phyloP scores from a whole-genome alignment of 2,329 filamentous ascomycete genomes.

The Colletotrichum shisoi region DNA sequence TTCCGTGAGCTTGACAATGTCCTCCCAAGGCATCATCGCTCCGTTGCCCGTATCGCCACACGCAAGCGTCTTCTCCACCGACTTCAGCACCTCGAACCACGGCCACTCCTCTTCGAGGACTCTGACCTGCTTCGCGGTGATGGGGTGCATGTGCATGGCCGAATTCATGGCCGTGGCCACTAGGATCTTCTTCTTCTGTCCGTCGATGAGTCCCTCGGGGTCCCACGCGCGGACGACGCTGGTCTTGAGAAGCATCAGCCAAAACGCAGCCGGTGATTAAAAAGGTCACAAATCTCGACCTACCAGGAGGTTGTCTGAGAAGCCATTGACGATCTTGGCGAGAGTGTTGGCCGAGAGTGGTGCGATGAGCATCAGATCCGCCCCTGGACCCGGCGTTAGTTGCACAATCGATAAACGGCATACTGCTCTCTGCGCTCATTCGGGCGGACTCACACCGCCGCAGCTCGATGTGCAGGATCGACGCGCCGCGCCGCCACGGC shows the following conservation, averaged over 20 bases:
- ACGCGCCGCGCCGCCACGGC: conserved; percentile 79
- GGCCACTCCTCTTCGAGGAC: conserved; percentile 78
- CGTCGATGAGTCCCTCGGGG: conserved; percentile 68
- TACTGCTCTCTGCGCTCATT: too few species aligned
- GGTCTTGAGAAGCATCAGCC: conserved; percentile 42
- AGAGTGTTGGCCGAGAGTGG: conserved; percentile 85
- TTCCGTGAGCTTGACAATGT: conserved; percentile 74
- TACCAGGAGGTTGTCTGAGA: conserved; percentile 76
- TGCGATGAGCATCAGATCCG: conserved; percentile 79
- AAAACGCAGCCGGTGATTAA: neutral
- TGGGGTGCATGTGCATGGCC: conserved; percentile 86
- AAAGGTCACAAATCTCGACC: conserved; percentile 43
- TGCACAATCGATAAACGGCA: conserved; percentile 9
- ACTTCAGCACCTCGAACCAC: conserved; percentile 76
- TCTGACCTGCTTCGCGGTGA: conserved; percentile 76
- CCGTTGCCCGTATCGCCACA: conserved; percentile 86
- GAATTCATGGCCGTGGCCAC: conserved; percentile 89
- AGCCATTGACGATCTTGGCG: conserved; percentile 81
- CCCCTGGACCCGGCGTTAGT: conserved; percentile 59
- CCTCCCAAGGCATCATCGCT: conserved; percentile 82
- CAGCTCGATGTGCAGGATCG: conserved; percentile 90
- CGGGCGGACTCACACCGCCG: conserved; percentile 58
- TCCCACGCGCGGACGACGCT: conserved; percentile 88
- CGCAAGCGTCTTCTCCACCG: conserved; percentile 78
- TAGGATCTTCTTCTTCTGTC: conserved; percentile 70